Evolutionary conservation across 1,284 basidiomycete species (phyloP), one percentile per base, ranked within the genome.

Genomic region (Ganoderma sp.): DNA sequence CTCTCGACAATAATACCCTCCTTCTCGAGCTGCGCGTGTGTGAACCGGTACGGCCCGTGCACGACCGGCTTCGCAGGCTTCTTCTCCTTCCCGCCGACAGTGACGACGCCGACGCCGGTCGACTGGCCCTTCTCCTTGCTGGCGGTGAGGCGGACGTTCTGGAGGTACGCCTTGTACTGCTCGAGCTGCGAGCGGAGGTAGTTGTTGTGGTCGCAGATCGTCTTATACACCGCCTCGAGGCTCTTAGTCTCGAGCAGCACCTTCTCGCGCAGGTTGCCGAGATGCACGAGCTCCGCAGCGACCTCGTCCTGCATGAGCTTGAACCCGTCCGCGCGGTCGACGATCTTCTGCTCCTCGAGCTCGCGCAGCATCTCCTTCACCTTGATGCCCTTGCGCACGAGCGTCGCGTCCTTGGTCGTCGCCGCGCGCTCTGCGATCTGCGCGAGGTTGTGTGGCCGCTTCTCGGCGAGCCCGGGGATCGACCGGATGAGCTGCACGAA

Each of bases 1-100:
- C 95, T 98, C 80, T 98, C 96, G 62, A 98, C 94, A 75, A 99
- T 99, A 75, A 99, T 97, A n/a, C 96, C 96, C 81, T 99, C 98
- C 82, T 98, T 99, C 84, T 99, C 98, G 76, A 99, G 84, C 80
- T 99, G 98, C 43, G 94, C 93, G 79, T 99, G 97, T 3, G 97
- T 99, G 78, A 98, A 99, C 71, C 97, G 88, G 81, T 98, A 98
- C 17, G 97, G 97, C 2, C 97, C 97, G 63, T 98, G 88, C 17
- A 93, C 90, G 63, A 93, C 89, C n/a, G 90, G 87, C 79, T 97
- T 95, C 50, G 84, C 79, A 61, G 89, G 90, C 81, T 98, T 98
- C 87, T 96, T 95, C 85, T 99, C 98, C 83, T 98, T 98, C 59
- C 97, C 98, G 60, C 95, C 96, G 43, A 99, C 95, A 2, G 91